Evolutionary conservation across 495 filamentous ascomycete species (phyloP).

Genomic region (Penicillium daleae): DNA sequence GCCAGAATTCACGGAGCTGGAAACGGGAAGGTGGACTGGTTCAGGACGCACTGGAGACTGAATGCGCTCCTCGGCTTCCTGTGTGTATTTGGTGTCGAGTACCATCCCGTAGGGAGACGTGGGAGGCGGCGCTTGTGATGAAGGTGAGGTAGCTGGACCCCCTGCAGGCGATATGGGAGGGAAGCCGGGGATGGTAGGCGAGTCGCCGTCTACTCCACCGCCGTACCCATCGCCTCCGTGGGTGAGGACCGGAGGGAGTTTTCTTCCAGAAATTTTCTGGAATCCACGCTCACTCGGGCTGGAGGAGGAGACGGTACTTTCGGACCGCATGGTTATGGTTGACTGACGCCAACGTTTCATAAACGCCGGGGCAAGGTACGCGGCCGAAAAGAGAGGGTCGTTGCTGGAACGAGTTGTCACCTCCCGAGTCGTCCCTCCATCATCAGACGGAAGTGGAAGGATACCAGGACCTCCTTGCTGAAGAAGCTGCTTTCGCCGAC

Average conservation of each 20-base stretch:
- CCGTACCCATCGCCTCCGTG: slow-evolving; percentile 73
- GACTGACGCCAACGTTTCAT: slow-evolving; percentile 47
- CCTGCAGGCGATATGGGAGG: slow-evolving; percentile 22
- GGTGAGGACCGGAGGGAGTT: slow-evolving; percentile 70
- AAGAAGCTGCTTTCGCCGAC: slow-evolving; percentile 49
- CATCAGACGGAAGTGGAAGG: slow-evolving; percentile 29
- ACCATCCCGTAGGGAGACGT: slow-evolving; percentile 42
- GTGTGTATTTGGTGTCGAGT: slow-evolving; percentile 41
- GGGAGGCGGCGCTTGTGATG: slow-evolving; percentile 38
- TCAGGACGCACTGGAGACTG: slow-evolving; percentile 47
- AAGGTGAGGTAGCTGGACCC: slow-evolving; percentile 23
- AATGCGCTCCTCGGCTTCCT: slow-evolving; percentile 37
- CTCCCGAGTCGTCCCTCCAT: slow-evolving; percentile 31
- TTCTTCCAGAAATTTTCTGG: slow-evolving; percentile 69
- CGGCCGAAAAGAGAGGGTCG: slow-evolving; percentile 60
- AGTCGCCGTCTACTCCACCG: slow-evolving; percentile 43
- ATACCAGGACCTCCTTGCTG: slow-evolving; percentile 25
- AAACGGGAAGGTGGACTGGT: slow-evolving; percentile 54
- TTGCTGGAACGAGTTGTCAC: slow-evolving; percentile 55
- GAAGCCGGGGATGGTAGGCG: slow-evolving; percentile 26
- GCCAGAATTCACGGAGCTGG: slow-evolving; percentile 42
- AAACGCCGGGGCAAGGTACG: slow-evolving; percentile 51
- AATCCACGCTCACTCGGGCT: slow-evolving; percentile 56
- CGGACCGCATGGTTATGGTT: slow-evolving; percentile 47
- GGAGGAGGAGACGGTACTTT: slow-evolving; percentile 41